Evolutionary conservation across 345 rosid genomes (phyloP).

Genomic region (Lepidium didymum): DNA sequence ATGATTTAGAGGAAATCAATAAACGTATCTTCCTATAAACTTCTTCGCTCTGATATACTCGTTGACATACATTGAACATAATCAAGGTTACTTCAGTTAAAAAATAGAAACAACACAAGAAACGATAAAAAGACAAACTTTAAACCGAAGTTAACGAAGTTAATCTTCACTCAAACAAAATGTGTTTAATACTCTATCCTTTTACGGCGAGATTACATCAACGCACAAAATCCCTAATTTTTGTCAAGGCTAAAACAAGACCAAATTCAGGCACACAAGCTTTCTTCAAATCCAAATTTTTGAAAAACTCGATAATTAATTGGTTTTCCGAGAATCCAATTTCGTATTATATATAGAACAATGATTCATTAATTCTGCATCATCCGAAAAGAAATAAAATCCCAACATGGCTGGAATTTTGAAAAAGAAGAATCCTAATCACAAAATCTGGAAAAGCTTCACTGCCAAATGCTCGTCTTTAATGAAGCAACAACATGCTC

Average conservation of each 20-base stretch:
- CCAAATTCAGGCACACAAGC: conserved; percentile 18
- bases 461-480: conserved; percentile 48
- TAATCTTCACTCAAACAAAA: neutral
- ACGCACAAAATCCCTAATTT: conserved; percentile 11
- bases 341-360: neutral
- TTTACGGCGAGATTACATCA: conserved; percentile 22
- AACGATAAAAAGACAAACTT: neutral
- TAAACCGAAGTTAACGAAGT: conserved; percentile 8
- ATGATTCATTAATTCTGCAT: neutral
- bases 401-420: conserved; percentile 31
- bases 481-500: conserved; percentile 53
- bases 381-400: neutral
- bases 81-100: conserved; percentile 3
- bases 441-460: conserved; percentile 28
- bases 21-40: conserved; percentile 17
- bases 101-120: conserved; percentile 3
- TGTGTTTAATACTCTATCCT: conserved; percentile 6
- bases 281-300: neutral
- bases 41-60: neutral
- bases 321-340: neutral
- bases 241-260: conserved; percentile 6
- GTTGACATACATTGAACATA: conserved; percentile 28
- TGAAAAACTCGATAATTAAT: neutral
- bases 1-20: neutral
- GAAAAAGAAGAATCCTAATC: conserved; percentile 11